Percentiles rank a stretch among this genome's conserved stretches.
Evolutionary conservation across 164 flowering plant genomes (phyloP).

Genomic region (Vitis labrusca): DNA sequence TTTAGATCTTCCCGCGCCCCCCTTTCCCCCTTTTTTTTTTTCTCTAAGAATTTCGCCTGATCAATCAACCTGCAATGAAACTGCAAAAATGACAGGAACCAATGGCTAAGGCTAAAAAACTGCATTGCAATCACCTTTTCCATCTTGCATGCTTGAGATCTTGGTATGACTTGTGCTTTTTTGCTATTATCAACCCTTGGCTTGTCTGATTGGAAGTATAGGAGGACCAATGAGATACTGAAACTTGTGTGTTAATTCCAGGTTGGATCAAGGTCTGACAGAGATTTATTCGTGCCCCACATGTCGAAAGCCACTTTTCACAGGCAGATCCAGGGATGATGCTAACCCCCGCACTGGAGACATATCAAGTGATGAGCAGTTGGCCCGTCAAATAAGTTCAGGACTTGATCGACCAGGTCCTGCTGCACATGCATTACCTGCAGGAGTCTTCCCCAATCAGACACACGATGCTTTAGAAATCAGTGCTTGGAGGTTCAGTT

Average conservation of each 20-base stretch:
- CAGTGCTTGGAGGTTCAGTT: conserved; percentile 69
- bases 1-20: neutral
- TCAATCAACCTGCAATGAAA: conserved; percentile 3
- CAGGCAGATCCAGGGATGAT: conserved; percentile 42
- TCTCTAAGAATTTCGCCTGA: neutral
- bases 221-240: conserved; percentile 12
- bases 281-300: conserved; percentile 91
- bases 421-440: conserved; percentile 41
- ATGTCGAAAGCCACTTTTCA: conserved; percentile 92
- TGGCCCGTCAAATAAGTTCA: conserved; percentile 67
- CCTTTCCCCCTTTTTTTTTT: neutral
- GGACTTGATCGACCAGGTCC: conserved; percentile 51
- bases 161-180: conserved; percentile 56
- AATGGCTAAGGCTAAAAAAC: conserved; percentile 94
- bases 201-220: neutral
- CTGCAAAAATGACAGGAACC: conserved; percentile 68
- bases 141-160: conserved; percentile 97
- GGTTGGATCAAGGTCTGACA: conserved; percentile 93
- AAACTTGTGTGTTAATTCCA: conserved; percentile 23
- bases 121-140: conserved; percentile 91
- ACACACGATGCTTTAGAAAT: conserved; percentile 51
- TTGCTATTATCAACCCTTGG: neutral
- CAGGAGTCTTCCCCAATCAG: conserved; percentile 58
- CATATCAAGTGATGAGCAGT: conserved; percentile 66
- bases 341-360: conserved; percentile 36